Evolutionary conservation across 73 alveolate species (phyloP).

Genomic region (Stentor roeselii): DNA sequence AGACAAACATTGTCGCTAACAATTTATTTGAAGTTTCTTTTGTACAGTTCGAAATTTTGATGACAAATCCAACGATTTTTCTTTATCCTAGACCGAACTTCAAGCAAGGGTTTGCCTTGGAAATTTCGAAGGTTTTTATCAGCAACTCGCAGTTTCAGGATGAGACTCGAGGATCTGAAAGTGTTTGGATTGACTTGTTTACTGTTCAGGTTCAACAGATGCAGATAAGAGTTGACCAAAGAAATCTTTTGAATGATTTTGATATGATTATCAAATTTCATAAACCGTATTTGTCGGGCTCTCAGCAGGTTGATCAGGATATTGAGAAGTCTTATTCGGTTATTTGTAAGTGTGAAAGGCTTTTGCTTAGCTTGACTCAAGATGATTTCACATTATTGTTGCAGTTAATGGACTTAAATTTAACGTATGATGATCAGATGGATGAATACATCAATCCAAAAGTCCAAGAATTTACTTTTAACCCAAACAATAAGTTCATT

Average conservation of each 20-base stretch:
- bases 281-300: background rate
- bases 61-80: background rate
- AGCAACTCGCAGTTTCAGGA: background rate
- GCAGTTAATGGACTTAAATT: background rate
- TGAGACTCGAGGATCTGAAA: background rate
- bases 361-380: background rate
- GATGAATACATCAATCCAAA: constrained; percentile 15
- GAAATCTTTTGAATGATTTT: background rate
- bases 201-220: background rate
- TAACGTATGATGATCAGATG: constrained; percentile 18
- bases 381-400: background rate
- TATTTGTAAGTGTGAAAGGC: background rate
- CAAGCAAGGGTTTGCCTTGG: background rate
- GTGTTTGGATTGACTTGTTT: background rate
- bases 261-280: background rate
- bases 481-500: background rate
- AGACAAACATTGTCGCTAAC: background rate
- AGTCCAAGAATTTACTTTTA: background rate
- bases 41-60: background rate
- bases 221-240: background rate
- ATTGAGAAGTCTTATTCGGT: background rate
- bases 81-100: background rate
- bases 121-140: background rate
- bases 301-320: background rate
- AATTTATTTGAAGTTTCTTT: background rate